phyloP scores from a whole-genome alignment of 805 yeast genomes.

The Zygosaccharomyces kombuchaensis region DNA sequence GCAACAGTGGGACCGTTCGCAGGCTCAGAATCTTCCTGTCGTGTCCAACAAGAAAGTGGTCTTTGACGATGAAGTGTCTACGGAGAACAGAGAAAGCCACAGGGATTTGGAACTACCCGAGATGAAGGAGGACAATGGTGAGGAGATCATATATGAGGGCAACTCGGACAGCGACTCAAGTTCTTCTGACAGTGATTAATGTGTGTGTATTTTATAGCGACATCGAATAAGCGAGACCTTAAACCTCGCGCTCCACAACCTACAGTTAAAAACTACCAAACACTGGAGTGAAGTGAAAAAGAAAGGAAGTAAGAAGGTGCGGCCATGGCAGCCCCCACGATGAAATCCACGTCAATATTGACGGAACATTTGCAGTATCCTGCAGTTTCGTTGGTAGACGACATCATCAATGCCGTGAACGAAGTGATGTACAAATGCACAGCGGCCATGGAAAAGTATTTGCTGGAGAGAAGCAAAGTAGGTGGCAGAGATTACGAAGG shows the following conservation, averaged over 20 bases:
- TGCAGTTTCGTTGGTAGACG: slow-evolving; percentile 79
- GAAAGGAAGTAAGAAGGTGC: not conserved
- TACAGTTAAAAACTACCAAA: not conserved
- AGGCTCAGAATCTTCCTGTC: slow-evolving; percentile 52
- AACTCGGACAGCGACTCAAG: slow-evolving; percentile 29
- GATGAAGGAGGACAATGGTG: slow-evolving; percentile 34
- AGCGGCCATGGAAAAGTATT: slow-evolving; percentile 66
- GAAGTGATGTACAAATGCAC: slow-evolving; percentile 79
- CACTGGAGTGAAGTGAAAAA: not conserved
- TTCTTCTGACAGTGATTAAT: slow-evolving; percentile 26
- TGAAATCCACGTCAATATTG: slow-evolving; percentile 47
- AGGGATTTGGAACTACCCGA: slow-evolving; percentile 33
- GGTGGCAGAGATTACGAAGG: slow-evolving; percentile 32
- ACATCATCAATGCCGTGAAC: slow-evolving; percentile 82
- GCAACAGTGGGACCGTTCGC: slow-evolving; percentile 34
- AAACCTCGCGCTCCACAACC: not conserved
- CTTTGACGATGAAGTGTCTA: slow-evolving; percentile 43
- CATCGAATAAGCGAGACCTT: not conserved
- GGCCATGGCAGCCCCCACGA: slow-evolving; percentile 36
- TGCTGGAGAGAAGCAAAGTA: slow-evolving; percentile 33
- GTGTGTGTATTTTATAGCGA: not conserved
- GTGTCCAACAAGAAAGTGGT: slow-evolving; percentile 45
- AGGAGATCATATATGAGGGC: slow-evolving; percentile 34
- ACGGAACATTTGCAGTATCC: slow-evolving; percentile 86
- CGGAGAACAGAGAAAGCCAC: slow-evolving; percentile 35